Evolutionary conservation across 2,329 filamentous ascomycete genomes (phyloP), one percentile per base, ranked within the genome.

Genomic region (Colletotrichum tofieldiae): DNA sequence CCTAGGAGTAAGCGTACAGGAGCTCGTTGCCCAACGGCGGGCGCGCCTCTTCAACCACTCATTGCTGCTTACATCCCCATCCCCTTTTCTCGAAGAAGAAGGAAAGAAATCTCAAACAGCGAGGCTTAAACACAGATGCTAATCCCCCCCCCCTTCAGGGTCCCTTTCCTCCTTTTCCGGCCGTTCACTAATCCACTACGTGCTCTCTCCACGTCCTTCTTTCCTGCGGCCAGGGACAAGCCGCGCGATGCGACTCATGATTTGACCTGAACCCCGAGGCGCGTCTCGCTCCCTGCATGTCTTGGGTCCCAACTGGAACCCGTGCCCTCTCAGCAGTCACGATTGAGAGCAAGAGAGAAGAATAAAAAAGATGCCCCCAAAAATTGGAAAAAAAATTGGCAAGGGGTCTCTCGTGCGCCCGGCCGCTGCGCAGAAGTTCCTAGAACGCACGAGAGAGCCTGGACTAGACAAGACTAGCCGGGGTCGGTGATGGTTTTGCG

Each of bases 181-280:
- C 18, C 20, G 12, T 23, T 59, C 29, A 26, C 23, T 49, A 26
- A 45, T 29, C 23, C 35, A 39, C 54, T 26, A 20, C n/a, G 45
- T 9, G 3, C 6, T 8, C 5, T 29, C 29, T 35, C 5, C n/a
- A 52, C 60, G 26, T 51, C 23, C n/a, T 3, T 20, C 32, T 26
- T 20, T 29, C 23, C 45, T 41, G 32, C 23, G 23, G 32, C 9
- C n/a, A 29, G 41, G 6, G n/a, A 47, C 45, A 63, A 63, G 60
- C 60, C 47, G 52, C 23, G 45, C 45, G 23, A 63, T 45, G 35
- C 60, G 47, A 63, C 18, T 29, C 45, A 29, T 39, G 45, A 39
- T 12, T 8, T 29, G 35, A 52, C 60, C 16, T n/a, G 45, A 52
- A 29, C 23, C 43, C 43, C 43, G 5, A 26, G 23, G 43, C 20